Base-by-base conservation (phyloP, 2,329 filamentous ascomycete species). In the Fusarium torreyae region DNA sequence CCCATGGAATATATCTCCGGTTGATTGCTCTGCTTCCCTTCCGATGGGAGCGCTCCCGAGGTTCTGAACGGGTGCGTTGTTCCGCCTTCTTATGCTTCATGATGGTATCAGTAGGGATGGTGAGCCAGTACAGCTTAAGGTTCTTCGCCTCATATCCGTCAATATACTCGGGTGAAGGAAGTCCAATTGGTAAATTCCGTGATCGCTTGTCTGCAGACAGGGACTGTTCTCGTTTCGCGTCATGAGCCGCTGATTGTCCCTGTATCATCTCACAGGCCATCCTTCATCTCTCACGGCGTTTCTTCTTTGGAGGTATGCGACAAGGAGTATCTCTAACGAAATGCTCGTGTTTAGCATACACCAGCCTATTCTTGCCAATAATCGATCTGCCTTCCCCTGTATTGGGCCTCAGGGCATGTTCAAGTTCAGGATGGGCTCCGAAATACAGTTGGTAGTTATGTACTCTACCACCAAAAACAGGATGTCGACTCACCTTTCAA, bases 281-380 rank as follows among this genome's bases (percentile, higher is more conserved):
- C 57, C 63, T 69, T 70, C 60, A 66, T 63, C 49, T 71, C 56
- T 38, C 42, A 50, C 39, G 9, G 40, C 17, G 38, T 50, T 39
- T 50, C 44, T 33, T 11, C 17, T 39, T 24, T 11, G n/a, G 38
- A 36, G 36, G 36, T 44, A 67, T 52, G 49, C 9, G 46, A 57
- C 61, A 63, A 61, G 31, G 31, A 20, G 17, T 55, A 48, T 58
- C 42, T 61, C 53, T 52, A 42, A 61, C 43, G 38, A 52, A 31
- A 34, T 54, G 31, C 8, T 46, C 42, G 56, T 53, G 57, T 63
- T 44, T 31, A 31, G 28, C 10, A 46, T 52, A 26, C 48, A 26
- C 14, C 56, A 71, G 57, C 58, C 52, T 63, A 49, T 50, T 53
- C 43, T 34, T 55, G 46, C 52, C 53, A 34, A 40, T 55, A 43